These are phyloP conservation scores for Botrytis paeoniae DNA, from an alignment of 2,329 filamentous ascomycete genomes.

Conservation along the genomic window DNA sequence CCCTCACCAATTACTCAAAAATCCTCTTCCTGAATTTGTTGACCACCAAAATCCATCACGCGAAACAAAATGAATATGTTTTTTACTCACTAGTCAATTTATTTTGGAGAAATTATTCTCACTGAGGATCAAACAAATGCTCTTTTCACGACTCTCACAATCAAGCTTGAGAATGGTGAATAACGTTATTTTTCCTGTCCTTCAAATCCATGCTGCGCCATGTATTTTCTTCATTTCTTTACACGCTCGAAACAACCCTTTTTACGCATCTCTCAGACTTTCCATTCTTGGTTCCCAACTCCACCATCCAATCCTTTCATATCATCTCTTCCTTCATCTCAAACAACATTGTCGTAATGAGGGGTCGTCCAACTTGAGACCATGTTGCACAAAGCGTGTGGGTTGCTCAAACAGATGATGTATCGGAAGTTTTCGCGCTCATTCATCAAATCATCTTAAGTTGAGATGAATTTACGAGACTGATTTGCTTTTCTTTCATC, in stretches of 20 bases:
- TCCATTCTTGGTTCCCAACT: not conserved
- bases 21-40: not conserved
- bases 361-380: not conserved
- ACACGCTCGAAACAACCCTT: not conserved
- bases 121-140: not conserved
- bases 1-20: not conserved
- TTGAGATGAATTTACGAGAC: not conserved
- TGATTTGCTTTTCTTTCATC: not conserved
- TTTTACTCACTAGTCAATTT: not conserved
- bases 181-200: not conserved
- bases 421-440: not conserved
- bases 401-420: not conserved
- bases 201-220: conserved; percentile 3
- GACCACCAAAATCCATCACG: not conserved
- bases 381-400: not conserved
- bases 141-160: not conserved
- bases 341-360: not conserved
- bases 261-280: not conserved
- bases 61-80: not conserved
- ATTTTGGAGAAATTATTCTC: not conserved
- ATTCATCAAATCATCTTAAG: not conserved
- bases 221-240: not conserved
- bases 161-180: not conserved
- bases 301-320: not conserved
- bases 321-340: conserved; percentile 2